Conservation (phyloP, 129 eudicot species). For the Ambrosia trifida region DNA sequence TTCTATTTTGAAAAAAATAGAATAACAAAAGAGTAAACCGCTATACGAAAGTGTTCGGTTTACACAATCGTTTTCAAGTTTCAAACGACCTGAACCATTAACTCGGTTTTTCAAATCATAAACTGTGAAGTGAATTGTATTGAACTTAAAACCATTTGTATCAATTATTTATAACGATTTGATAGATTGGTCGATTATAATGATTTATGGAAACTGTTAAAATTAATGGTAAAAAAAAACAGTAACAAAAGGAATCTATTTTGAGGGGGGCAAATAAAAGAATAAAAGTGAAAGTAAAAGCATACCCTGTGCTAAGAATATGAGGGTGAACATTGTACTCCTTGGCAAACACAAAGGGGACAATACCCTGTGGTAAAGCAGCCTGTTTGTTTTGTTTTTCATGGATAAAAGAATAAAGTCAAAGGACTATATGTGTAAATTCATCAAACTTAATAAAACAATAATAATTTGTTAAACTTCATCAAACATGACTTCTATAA, state of each 20-base stretch:
- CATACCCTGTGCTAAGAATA: conserved; percentile 86
- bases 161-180: too few species aligned
- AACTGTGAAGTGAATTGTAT: too few species aligned
- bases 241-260: conserved; percentile 16
- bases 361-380: conserved; percentile 98
- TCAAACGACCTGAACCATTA: too few species aligned
- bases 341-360: conserved; percentile 38
- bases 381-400: conserved; percentile 58
- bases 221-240: not conserved
- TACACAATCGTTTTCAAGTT: too few species aligned
- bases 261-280: not conserved
- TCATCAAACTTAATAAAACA: not conserved
- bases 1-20: too few species aligned
- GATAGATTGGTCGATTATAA: too few species aligned
- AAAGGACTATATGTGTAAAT: not conserved
- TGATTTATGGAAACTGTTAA: too few species aligned
- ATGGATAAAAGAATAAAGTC: conserved; percentile 2
- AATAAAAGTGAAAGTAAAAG: conserved; percentile 15
- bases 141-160: too few species aligned
- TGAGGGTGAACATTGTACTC: conserved; percentile 89
- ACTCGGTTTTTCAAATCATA: too few species aligned
- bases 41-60: too few species aligned
- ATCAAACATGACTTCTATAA: not conserved
- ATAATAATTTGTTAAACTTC: too few species aligned
- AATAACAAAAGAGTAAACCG: too few species aligned